A percentile compares a stretch with the other conserved stretches of the same genome.
Conservation (phyloP, 176 grass and related monocot genomes). For the barley (Hordeum vulgare) region DNA sequence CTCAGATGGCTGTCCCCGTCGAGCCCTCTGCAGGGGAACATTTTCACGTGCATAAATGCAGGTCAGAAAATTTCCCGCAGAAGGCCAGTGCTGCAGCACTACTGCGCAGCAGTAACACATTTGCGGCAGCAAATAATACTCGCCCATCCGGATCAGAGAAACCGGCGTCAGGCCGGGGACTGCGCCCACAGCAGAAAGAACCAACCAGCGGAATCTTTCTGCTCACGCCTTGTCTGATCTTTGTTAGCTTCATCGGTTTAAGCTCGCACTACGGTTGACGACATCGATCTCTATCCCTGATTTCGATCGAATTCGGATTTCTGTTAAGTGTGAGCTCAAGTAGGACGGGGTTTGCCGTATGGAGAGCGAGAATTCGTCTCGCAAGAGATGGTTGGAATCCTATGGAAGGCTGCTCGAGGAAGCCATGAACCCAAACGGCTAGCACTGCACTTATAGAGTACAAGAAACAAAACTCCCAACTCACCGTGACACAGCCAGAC, state of each 20-base stretch:
- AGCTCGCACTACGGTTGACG: neutral
- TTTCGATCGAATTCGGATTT: neutral
- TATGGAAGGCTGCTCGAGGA: neutral
- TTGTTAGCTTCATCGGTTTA: neutral
- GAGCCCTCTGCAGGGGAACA: neutral
- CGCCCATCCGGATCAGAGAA: neutral
- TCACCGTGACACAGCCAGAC: neutral
- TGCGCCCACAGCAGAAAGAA: neutral
- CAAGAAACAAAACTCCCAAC: neutral
- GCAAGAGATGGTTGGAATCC: neutral
- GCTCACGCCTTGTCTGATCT: neutral
- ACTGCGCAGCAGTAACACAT: neutral
- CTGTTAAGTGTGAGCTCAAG: neutral
- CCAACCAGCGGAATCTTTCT: slow-evolving; percentile 6
- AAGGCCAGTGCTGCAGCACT: neutral
- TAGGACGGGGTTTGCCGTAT: neutral
- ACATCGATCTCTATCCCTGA: neutral
- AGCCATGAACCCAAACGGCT: neutral
- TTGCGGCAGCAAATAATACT: neutral
- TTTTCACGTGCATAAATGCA: slow-evolving; percentile 14
- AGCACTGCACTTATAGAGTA: neutral
- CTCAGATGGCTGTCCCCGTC: neutral
- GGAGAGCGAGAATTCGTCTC: no score
- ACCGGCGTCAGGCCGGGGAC: neutral
- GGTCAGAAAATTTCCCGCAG: neutral